phyloP scores from a whole-genome alignment of 805 yeast genomes.

The Metschnikowia matae region DNA sequence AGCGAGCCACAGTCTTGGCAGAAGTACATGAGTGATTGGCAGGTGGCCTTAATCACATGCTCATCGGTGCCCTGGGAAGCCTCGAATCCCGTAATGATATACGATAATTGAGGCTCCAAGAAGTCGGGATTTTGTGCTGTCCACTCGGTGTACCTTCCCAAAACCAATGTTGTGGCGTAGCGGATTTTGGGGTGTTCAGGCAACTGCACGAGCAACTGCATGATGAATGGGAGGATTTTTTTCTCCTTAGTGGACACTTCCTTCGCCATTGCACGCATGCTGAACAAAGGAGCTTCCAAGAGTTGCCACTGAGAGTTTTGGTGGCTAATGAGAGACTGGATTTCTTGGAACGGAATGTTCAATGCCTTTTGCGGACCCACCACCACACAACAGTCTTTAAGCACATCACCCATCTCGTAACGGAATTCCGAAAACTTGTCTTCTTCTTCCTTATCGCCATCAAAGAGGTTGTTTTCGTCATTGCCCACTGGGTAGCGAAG shows the following conservation, averaged over 20 bases:
- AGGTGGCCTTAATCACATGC: slow-evolving; percentile 75
- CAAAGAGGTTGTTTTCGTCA: slow-evolving; percentile 45
- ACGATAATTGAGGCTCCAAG: slow-evolving; percentile 77
- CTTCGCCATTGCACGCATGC: slow-evolving; percentile 91
- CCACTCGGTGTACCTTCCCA: slow-evolving; percentile 98
- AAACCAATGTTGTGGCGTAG: slow-evolving; percentile 87
- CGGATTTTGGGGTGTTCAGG: slow-evolving; percentile 86
- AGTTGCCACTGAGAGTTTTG: slow-evolving; percentile 66
- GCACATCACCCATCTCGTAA: slow-evolving; percentile 96
- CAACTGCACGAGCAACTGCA: slow-evolving; percentile 61
- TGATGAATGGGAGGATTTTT: slow-evolving; percentile 66
- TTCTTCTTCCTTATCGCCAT: slow-evolving; percentile 70
- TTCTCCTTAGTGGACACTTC: slow-evolving; percentile 71
- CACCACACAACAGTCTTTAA: slow-evolving; percentile 91
- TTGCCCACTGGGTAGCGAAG: slow-evolving; percentile 63
- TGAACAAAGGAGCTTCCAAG: slow-evolving; percentile 84
- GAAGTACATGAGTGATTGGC: slow-evolving; percentile 90
- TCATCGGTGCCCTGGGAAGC: slow-evolving; percentile 16
- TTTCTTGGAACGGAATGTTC: slow-evolving; percentile 60
- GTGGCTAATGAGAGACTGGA: slow-evolving; percentile 39
- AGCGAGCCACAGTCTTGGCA: slow-evolving; percentile 83
- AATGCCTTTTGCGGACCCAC: slow-evolving; percentile 74
- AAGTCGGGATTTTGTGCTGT: slow-evolving; percentile 80
- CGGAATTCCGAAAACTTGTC: slow-evolving; percentile 92
- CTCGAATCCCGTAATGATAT: slow-evolving; percentile 72